Percentiles rank a stretch among this genome's conserved stretches.
phyloP scores from a whole-genome alignment of 2,329 filamentous ascomycete species.

The Aspergillus glaucus region DNA sequence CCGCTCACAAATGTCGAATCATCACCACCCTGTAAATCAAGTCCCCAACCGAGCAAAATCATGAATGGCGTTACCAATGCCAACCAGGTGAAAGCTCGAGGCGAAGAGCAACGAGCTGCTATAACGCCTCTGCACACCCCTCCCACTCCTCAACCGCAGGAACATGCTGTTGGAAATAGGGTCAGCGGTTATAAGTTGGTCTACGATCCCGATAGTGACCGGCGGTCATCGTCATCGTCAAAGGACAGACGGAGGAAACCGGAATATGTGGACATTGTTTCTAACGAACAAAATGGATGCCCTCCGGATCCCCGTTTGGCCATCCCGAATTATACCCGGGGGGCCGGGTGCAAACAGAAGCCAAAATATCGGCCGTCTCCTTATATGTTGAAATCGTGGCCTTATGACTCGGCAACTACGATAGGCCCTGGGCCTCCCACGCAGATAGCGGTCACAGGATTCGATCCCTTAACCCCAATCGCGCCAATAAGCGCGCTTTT shows the following conservation, averaged over 20 bases:
- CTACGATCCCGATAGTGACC: constrained; percentile 60
- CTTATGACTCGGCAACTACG: constrained; percentile 74
- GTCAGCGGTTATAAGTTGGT: constrained; percentile 53
- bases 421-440: constrained; percentile 83
- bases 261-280: constrained; percentile 48
- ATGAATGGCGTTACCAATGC: constrained; percentile 25
- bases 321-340: constrained; percentile 56
- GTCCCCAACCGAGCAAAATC: constrained; percentile 44
- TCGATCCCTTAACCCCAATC: constrained; percentile 81
- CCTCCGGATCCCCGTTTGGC: constrained; percentile 75
- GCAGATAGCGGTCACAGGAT: constrained; percentile 90
- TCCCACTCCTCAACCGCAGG: constrained; percentile 43
- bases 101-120: constrained; percentile 20
- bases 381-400: constrained; percentile 76
- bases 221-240: constrained; percentile 41
- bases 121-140: constrained; percentile 40
- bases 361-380: constrained; percentile 64
- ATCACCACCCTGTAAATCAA: constrained; percentile 55
- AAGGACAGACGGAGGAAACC: constrained; percentile 51
- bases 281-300: constrained; percentile 54
- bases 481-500: constrained; percentile 33
- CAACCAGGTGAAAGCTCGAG: constrained; percentile 24
- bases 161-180: constrained; percentile 46
- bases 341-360: constrained; percentile 60
- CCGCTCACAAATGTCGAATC: constrained; percentile 62